Base-by-base conservation (phyloP, 805 yeast species). In the Yarrowia sp. region DNA sequence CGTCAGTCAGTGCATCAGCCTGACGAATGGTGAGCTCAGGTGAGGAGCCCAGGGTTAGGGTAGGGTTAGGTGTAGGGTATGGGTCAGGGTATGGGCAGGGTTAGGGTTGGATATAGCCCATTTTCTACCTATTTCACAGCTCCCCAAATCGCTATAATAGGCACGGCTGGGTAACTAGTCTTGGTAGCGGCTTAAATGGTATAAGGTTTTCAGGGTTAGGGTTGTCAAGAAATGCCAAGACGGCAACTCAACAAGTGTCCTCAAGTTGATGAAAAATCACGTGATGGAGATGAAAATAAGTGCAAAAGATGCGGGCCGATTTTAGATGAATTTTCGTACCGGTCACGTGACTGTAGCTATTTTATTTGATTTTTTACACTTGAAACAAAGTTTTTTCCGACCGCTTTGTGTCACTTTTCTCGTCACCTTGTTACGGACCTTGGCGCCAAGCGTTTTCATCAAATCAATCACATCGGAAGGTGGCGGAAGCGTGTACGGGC, bases 391-490 rank as follows among this genome's bases (percentile, higher is more conserved):
- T 22, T 22, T 5, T 3, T 5, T 5, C 4, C 5, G 28, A 22
- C 3, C 28, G 5, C 28, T 22, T 32, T 32, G 38, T 44, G 33
- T 28, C 48, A 44, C 11, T 22, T 22, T 14, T 11, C 43, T 51
- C 18, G 57, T 50, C 57, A 35, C 42, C 35, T 50, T 48, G 33
- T 48, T 33, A 8, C 4, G 33, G 28, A 22, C 28, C 60, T 51
- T 51, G 60, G 60, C 60, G 60, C 60, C 60, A 51, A 51, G 60
- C 9, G 15, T 9, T 39, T 38, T 38, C 60, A 51, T 38, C 45
- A 51, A 51, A 51, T 51, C 60, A 51, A 51, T 51, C 60, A 38
- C 44, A 51, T 51, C 55, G 41, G 41, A 48, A 48, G 31, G 35
- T 22, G 50, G 50, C 50, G 50, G 50, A 28, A 44, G 15, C 35